Percentiles rank a stretch among this genome's conserved stretches.
These are phyloP conservation scores for Gomphus bonarii DNA, from an alignment of 1,284 basidiomycete genomes.

Conservation along the genomic window DNA sequence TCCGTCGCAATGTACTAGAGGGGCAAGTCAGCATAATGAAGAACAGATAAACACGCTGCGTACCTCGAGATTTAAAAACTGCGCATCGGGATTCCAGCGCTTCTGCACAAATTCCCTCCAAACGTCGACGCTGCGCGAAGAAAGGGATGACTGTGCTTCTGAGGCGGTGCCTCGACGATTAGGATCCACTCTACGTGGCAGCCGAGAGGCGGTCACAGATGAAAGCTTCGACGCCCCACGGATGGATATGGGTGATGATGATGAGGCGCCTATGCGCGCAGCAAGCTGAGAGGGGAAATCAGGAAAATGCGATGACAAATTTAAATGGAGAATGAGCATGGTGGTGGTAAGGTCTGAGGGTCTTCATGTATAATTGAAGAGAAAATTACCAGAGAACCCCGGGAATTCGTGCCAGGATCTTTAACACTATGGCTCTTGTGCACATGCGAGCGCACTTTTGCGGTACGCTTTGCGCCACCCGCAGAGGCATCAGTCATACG, in stretches of 20 bases:
- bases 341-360: background rate
- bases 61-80: constrained; percentile 76
- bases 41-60: constrained; percentile 7
- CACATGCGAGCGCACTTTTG: constrained; percentile 4
- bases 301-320: background rate
- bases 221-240: constrained; percentile 37
- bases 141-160: background rate
- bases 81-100: constrained; percentile 56
- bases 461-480: constrained; percentile 5
- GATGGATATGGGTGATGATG: constrained; percentile 39
- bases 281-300: constrained; percentile 23
- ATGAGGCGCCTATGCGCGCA: constrained; percentile 18
- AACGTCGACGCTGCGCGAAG: constrained; percentile 32
- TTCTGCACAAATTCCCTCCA: constrained; percentile 64
- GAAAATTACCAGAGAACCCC: constrained; percentile 8
- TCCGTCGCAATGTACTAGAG: constrained; percentile 53
- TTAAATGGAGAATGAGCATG: background rate
- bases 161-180: background rate
- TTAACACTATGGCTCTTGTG: constrained; percentile 7
- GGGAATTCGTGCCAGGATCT: constrained; percentile 5
- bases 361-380: background rate
- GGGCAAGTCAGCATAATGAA: background rate
- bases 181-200: constrained; percentile 4
- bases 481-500: constrained; percentile 7
- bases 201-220: background rate